Evolutionary conservation across 1,284 basidiomycete genomes (phyloP).

Genomic region (Tilletia walkeri): DNA sequence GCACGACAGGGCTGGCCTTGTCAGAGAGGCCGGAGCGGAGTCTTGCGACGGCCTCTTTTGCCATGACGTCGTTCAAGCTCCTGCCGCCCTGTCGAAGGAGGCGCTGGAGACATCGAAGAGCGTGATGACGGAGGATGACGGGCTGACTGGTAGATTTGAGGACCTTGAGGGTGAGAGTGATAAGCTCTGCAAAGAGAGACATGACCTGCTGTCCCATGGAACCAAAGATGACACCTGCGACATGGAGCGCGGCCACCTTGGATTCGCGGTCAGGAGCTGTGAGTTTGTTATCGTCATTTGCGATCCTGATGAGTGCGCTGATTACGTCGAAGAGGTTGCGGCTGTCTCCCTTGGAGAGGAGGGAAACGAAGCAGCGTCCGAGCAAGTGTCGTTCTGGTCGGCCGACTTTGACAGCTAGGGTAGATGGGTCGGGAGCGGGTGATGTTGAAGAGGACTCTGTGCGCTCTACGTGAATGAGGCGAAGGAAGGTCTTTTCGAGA

Average conservation of each 20-base stretch:
- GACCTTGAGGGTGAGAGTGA: slow-evolving; percentile 31
- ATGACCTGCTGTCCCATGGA: slow-evolving; percentile 80
- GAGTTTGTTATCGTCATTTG: slow-evolving; percentile 36
- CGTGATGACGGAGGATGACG: slow-evolving; percentile 78
- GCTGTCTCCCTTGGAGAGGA: slow-evolving; percentile 77
- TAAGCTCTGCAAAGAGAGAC: slow-evolving; percentile 86
- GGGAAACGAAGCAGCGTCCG: slow-evolving; percentile 70
- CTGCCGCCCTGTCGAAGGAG: slow-evolving; percentile 74
- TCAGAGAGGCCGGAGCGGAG: slow-evolving; percentile 75
- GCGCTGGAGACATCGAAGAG: slow-evolving; percentile 74
- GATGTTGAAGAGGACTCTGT: slow-evolving; percentile 16
- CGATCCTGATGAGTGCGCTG: slow-evolving; percentile 54
- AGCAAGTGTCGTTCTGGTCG: slow-evolving; percentile 77
- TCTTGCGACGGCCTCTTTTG: slow-evolving; percentile 82
- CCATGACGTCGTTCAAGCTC: slow-evolving; percentile 73
- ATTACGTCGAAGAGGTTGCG: slow-evolving; percentile 81
- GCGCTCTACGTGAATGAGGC: slow-evolving; percentile 62
- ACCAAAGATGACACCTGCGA: slow-evolving; percentile 82
- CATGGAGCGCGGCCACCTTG: slow-evolving; percentile 69
- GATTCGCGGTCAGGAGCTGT: not conserved
- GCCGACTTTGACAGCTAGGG: slow-evolving; percentile 57
- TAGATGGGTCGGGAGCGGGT: slow-evolving; percentile 25
- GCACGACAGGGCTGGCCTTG: slow-evolving; percentile 80
- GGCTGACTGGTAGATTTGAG: slow-evolving; percentile 34
- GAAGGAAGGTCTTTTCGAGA: slow-evolving; percentile 67